Percentiles rank a stretch among this genome's conserved stretches.
phyloP scores from a whole-genome alignment of 1,284 basidiomycete genomes.

The Inonotus obliquus region DNA sequence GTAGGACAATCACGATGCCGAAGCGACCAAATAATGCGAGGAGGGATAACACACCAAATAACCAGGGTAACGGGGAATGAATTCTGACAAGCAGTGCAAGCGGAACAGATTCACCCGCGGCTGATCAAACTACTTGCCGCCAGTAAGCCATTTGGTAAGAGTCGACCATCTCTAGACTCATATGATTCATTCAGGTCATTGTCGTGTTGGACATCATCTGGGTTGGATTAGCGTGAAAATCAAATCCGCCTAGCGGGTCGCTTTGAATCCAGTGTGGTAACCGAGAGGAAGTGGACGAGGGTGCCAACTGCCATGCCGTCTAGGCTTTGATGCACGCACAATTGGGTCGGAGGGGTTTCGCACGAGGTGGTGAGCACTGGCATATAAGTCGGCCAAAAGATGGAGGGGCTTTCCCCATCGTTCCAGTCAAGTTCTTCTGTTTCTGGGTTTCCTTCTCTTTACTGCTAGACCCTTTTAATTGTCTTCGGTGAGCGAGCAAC shows the following conservation, averaged over 20 bases:
- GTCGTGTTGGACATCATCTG: neutral
- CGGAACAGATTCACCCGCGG: neutral
- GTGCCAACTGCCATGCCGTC: neutral
- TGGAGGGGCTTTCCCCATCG: neutral
- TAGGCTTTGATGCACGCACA: no score
- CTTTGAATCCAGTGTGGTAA: conserved; percentile 3
- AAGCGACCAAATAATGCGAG: neutral
- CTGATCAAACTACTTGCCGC: neutral
- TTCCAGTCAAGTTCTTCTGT: conserved; percentile 9
- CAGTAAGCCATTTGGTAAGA: neutral
- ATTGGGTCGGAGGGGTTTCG: no score
- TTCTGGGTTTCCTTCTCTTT: conserved; percentile 13
- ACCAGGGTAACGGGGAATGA: neutral
- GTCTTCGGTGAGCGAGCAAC: neutral
- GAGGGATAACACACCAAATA: neutral
- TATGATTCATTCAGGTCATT: neutral
- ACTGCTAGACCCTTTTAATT: conserved; percentile 17
- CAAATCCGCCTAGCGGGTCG: neutral
- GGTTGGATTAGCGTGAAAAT: neutral
- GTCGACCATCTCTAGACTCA: neutral
- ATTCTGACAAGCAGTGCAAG: neutral
- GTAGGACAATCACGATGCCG: neutral
- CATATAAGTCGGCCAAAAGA: conserved; percentile 1
- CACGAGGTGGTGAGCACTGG: neutral
- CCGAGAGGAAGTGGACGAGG: neutral